phyloP scores from a whole-genome alignment of 2,329 filamentous ascomycete species.

The Ramichloridium luteum region DNA sequence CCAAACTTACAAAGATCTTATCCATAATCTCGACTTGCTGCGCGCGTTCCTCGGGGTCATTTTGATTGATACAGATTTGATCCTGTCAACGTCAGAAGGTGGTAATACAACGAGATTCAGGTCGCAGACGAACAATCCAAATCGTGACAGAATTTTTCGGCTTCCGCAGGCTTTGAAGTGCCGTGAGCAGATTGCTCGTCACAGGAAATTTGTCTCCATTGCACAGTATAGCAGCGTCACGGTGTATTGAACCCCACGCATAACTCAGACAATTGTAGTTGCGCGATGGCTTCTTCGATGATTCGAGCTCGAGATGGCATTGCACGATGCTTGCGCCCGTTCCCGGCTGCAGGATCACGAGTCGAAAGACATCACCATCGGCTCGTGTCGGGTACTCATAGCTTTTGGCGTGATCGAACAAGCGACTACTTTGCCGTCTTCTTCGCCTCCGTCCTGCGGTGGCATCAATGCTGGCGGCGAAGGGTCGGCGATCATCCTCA shows the following conservation, averaged over 20 bases:
- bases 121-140: neutral
- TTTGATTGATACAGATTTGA: conserved; percentile 25
- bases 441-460: conserved; percentile 9
- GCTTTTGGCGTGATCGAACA: conserved; percentile 9
- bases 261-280: conserved; percentile 20
- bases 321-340: conserved; percentile 11
- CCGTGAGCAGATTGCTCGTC: conserved; percentile 19
- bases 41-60: conserved; percentile 19
- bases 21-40: conserved; percentile 26
- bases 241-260: conserved; percentile 18
- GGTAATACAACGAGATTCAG: neutral
- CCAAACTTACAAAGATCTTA: conserved; percentile 19
- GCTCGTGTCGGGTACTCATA: conserved; percentile 17
- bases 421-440: conserved; percentile 11
- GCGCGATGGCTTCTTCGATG: conserved; percentile 11
- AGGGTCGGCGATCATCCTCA: conserved; percentile 12
- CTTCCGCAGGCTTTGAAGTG: conserved; percentile 15
- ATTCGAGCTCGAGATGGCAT: conserved; percentile 16
- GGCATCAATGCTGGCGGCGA: conserved; percentile 14
- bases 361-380: conserved; percentile 19
- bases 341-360: conserved; percentile 16
- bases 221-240: conserved; percentile 16
- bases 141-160: conserved; percentile 14
- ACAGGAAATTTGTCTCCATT: conserved; percentile 21
- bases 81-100: conserved; percentile 15